Conservation (phyloP, 805 yeast species). For the Teunomyces stri region DNA sequence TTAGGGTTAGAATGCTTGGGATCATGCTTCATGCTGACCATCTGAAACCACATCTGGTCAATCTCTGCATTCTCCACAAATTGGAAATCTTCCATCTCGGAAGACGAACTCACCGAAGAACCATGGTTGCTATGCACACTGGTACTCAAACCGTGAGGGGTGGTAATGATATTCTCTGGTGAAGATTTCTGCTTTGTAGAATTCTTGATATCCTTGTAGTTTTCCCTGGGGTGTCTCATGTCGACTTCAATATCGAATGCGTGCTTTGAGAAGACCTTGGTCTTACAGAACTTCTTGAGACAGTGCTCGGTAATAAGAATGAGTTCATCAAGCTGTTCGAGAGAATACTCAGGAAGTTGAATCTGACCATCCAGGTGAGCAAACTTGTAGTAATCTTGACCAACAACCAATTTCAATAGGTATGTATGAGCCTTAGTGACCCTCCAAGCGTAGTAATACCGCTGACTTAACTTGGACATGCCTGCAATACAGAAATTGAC, state of each 20-base stretch:
- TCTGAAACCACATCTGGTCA: constrained; percentile 37
- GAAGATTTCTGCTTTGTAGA: not conserved
- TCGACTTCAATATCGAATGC: constrained; percentile 5
- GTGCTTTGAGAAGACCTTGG: constrained; percentile 6
- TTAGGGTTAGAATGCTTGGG: not conserved
- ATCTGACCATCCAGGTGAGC: constrained; percentile 1
- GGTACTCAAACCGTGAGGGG: not conserved
- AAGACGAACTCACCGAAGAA: constrained; percentile 7
- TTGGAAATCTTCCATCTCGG: constrained; percentile 14
- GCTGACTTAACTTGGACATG: constrained; percentile 42
- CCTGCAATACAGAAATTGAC: constrained; percentile 16
- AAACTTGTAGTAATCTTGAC: constrained; percentile 24
- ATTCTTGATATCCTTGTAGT: not conserved
- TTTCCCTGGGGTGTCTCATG: not conserved
- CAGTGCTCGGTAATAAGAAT: constrained; percentile 23
- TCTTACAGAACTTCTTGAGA: constrained; percentile 21
- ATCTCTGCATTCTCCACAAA: constrained; percentile 27
- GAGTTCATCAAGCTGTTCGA: constrained; percentile 28
- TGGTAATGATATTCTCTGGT: not conserved
- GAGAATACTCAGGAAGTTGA: constrained; percentile 12
- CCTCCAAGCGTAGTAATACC: constrained; percentile 69
- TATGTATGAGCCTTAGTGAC: constrained; percentile 55
- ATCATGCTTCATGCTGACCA: constrained; percentile 23
- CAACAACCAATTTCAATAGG: constrained; percentile 34
- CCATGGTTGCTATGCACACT: not conserved